Base-by-base conservation (phyloP, 768 basidiomycete species). In the Gymnopilus junonius region DNA sequence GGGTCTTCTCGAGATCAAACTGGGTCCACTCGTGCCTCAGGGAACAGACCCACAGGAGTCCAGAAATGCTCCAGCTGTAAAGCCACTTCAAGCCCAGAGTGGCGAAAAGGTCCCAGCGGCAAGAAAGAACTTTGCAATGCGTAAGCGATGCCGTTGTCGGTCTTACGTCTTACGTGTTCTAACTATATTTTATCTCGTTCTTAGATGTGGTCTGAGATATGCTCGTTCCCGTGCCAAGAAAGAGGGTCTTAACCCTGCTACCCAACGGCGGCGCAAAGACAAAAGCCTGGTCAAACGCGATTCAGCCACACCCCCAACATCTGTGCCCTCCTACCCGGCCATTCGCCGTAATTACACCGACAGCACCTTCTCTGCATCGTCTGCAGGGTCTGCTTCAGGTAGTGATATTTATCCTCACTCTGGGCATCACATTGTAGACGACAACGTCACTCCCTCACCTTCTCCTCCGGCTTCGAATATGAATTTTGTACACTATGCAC, bases 61-160 rank as follows among this genome's bases (percentile, higher is more conserved):
- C 73, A 83, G 61, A 85, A 85, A 68, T 95, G 93, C 75, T 84
- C 87, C 21, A 92, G 90, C 72, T 95, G 94, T 76, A 91, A 88
- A 75, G 88, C 83, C 11, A 93, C 89, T 7, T 83, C 84, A 8
- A 94, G 93, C 71, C 94, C 94, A 0, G 94, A 95, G 74, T 95
- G 94, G 94, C 81, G 94, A 72, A 95, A 95, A 75, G 94, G 94
- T 20, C 92, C 93, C 56, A 93, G 86, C 69, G 94, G 94, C 27
- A 91, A 91, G 75, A 95, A 95, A 77, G 93, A 95, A 74, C 82
- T 95, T 27, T 95, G 94, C 74, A 95, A 95, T 79, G 94, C 94
- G 90, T 94, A 77, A 81, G 91, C 51, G 84, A 65, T 64, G 57
- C 61, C 57, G 40, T 58, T 31, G 42, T 53, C 63, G 63, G 53